These are phyloP conservation scores for Dactylellina drechsleri DNA, from an alignment of 2,329 filamentous ascomycete genomes.

Conservation along the genomic window DNA sequence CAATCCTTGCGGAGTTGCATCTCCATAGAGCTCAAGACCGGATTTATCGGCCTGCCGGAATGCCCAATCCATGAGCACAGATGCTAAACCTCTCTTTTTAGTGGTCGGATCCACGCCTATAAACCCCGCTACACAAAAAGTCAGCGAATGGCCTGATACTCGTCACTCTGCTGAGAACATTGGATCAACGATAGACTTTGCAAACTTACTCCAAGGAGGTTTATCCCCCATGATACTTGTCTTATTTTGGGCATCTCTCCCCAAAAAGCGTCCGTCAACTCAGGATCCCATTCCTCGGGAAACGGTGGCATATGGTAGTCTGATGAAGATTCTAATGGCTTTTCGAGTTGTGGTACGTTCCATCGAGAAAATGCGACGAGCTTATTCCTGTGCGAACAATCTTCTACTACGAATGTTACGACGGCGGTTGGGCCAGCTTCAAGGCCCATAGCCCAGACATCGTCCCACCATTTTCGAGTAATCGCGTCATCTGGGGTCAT, in stretches of 20 bases:
- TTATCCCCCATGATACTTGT: constrained; percentile 12
- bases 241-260: constrained; percentile 1
- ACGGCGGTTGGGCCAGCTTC: background rate
- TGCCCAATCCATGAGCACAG: constrained; percentile 26
- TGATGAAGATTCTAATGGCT: background rate
- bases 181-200: background rate
- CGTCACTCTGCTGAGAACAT: background rate
- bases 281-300: constrained; percentile 18
- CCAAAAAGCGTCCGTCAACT: constrained; percentile 24
- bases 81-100: constrained; percentile 12
- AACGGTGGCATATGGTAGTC: constrained; percentile 13
- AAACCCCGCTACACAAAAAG: background rate
- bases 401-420: constrained; percentile 33
- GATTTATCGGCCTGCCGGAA: constrained; percentile 20
- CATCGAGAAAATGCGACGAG: background rate
- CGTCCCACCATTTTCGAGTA: constrained; percentile 9
- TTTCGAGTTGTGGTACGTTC: background rate
- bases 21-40: constrained; percentile 6
- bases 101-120: constrained; percentile 13
- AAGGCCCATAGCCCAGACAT: constrained; percentile 11
- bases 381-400: background rate
- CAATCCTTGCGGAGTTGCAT: background rate
- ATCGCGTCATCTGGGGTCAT: background rate
- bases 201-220: constrained; percentile 25
- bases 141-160: background rate